These are phyloP conservation scores for Alternaria infectoria DNA, from an alignment of 2,329 filamentous ascomycete species.

Conservation along the genomic window DNA sequence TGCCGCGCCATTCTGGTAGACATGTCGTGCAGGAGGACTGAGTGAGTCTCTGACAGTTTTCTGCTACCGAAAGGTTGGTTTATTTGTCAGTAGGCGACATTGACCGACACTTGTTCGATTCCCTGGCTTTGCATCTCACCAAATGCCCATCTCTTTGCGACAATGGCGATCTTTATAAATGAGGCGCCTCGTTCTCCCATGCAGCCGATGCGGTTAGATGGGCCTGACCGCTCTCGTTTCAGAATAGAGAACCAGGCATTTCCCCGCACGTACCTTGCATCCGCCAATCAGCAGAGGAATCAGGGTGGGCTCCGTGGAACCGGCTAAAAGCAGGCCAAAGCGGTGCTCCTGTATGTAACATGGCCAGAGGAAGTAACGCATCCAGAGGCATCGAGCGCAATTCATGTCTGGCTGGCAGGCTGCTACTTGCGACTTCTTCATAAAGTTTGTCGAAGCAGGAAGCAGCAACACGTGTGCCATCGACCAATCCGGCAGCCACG, in stretches of 20 bases:
- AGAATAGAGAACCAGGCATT: conserved; percentile 12
- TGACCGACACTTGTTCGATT: neutral
- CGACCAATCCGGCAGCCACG: conserved; percentile 7
- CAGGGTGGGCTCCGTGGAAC: conserved; percentile 1
- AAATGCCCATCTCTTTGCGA: neutral
- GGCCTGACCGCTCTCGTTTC: conserved; percentile 13
- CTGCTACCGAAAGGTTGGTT: neutral
- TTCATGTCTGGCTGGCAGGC: neutral
- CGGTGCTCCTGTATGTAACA: neutral
- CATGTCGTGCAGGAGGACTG: conserved; percentile 6
- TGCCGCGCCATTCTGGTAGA: neutral
- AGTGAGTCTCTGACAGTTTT: neutral
- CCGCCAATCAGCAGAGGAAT: conserved; percentile 5
- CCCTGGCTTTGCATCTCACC: neutral
- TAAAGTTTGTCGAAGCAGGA: conserved; percentile 2
- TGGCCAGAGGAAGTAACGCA: neutral
- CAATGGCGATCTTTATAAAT: conserved; percentile 2
- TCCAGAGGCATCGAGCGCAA: neutral
- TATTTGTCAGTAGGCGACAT: neutral
- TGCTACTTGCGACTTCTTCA: neutral
- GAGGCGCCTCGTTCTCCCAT: conserved; percentile 4
- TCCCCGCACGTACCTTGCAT: conserved; percentile 13
- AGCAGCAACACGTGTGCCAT: neutral
- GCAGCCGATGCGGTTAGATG: conserved; percentile 6
- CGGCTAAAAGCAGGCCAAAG: conserved; percentile 8